A percentile compares a stretch with the other conserved stretches of the same genome.
phyloP scores from a whole-genome alignment of 2,329 filamentous ascomycete species.

The Diaporthe humulicola region DNA sequence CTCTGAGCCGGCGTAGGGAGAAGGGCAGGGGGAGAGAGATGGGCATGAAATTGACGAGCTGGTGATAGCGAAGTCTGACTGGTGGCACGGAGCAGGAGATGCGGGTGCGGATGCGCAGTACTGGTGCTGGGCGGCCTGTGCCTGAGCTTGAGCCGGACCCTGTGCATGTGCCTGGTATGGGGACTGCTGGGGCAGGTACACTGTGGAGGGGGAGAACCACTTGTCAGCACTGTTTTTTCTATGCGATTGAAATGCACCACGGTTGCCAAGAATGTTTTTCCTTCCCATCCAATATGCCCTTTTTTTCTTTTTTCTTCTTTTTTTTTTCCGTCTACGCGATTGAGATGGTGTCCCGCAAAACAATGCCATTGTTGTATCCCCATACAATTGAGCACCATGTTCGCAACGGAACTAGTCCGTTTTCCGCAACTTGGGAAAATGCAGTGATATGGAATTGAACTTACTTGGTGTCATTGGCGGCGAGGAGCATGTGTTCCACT shows the following conservation, averaged over 20 bases:
- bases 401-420: background rate
- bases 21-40: slow-evolving; percentile 88
- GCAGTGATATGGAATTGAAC: slow-evolving; percentile 53
- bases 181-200: slow-evolving; percentile 55
- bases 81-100: slow-evolving; percentile 35
- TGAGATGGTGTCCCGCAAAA: background rate
- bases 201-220: slow-evolving; percentile 48
- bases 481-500: slow-evolving; percentile 83
- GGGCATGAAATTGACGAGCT: slow-evolving; percentile 80
- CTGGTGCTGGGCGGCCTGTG: slow-evolving; percentile 51
- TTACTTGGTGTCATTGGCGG: slow-evolving; percentile 93
- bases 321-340: background rate
- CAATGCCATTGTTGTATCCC: background rate
- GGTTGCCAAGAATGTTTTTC: background rate
- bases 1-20: slow-evolving; percentile 80
- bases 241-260: slow-evolving; percentile 4
- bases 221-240: slow-evolving; percentile 35
- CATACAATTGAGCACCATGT: background rate
- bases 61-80: slow-evolving; percentile 25
- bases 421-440: slow-evolving; percentile 29
- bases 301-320: background rate
- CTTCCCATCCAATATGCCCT: background rate
- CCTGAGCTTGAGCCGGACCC: slow-evolving; percentile 49
- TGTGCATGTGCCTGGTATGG: slow-evolving; percentile 24
- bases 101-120: slow-evolving; percentile 36